These are phyloP conservation scores for Cinnamomum chago DNA, from an alignment of 164 flowering plant species.

Conservation along the genomic window DNA sequence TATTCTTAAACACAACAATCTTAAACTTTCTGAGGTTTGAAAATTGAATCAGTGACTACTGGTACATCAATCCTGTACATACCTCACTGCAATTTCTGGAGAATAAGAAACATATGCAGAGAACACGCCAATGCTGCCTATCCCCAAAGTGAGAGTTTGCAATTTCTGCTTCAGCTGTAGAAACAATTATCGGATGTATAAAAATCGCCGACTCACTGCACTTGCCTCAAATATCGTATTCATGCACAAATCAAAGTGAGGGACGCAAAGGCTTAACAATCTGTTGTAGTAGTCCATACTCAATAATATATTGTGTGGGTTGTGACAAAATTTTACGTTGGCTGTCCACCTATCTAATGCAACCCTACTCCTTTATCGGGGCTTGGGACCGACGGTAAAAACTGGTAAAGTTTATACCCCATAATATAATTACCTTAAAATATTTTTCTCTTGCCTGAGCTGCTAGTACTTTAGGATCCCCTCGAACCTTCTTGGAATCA, in stretches of 20 bases:
- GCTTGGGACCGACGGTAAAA: neutral
- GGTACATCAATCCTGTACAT: neutral
- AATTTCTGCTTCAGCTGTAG: slow-evolving; percentile 73
- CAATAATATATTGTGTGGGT: no score
- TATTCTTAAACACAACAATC: neutral
- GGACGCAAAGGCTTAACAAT: neutral
- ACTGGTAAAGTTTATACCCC: neutral
- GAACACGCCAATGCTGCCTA: slow-evolving; percentile 75
- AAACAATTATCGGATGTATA: neutral
- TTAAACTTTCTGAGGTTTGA: neutral
- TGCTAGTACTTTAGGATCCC: slow-evolving; percentile 76
- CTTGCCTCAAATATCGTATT: neutral
- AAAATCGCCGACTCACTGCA: neutral
- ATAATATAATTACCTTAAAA: slow-evolving; percentile 41
- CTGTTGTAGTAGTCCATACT: neutral
- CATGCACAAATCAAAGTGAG: neutral
- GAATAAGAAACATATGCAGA: slow-evolving; percentile 81
- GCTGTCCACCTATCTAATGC: no score
- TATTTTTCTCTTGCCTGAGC: slow-evolving; percentile 80
- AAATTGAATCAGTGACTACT: no score
- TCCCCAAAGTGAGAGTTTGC: slow-evolving; percentile 68
- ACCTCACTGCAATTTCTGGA: slow-evolving; percentile 93
- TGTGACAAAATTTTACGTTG: no score
- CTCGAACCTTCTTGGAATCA: slow-evolving; percentile 48
- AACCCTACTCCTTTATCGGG: no score